Evolutionary conservation across 192 early-diverging fungal species (phyloP).

Genomic region (Irineochytrium annulatum): DNA sequence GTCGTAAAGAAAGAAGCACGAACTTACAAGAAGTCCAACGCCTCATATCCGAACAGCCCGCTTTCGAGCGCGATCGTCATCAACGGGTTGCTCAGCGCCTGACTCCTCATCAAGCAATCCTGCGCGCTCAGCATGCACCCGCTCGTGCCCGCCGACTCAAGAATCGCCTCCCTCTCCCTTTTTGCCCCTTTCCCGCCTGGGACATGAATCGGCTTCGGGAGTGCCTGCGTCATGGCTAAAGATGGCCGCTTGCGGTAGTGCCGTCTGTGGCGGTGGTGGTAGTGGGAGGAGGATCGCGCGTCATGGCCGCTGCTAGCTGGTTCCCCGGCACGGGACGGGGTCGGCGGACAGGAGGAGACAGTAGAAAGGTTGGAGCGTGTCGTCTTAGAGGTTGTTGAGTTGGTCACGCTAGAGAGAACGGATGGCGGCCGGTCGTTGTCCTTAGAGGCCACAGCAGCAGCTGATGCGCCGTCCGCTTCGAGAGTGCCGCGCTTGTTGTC

Average conservation of each 20-base stretch:
- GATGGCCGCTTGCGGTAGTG: neutral
- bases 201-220: neutral
- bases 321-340: no score
- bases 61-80: slow-evolving; percentile 9
- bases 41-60: slow-evolving; percentile 13
- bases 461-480: no score
- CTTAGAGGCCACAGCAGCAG: no score
- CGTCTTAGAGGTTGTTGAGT: no score
- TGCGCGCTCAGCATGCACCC: neutral
- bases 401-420: no score
- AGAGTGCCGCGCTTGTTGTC: no score
- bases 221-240: neutral
- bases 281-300: no score
- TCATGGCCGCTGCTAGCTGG: no score
- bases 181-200: neutral
- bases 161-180: neutral
- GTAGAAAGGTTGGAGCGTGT: no score
- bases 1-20: neutral
- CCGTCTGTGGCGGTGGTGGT: neutral
- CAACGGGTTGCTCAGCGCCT: slow-evolving; percentile 6
- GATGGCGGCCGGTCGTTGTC: no score
- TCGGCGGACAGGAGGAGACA: no score
- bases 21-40: slow-evolving; percentile 16
- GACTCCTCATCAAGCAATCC: slow-evolving; percentile 1
- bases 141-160: neutral